Base-by-base conservation (phyloP, 2,329 filamentous ascomycete genomes). In the Tolypocladium sp. region DNA sequence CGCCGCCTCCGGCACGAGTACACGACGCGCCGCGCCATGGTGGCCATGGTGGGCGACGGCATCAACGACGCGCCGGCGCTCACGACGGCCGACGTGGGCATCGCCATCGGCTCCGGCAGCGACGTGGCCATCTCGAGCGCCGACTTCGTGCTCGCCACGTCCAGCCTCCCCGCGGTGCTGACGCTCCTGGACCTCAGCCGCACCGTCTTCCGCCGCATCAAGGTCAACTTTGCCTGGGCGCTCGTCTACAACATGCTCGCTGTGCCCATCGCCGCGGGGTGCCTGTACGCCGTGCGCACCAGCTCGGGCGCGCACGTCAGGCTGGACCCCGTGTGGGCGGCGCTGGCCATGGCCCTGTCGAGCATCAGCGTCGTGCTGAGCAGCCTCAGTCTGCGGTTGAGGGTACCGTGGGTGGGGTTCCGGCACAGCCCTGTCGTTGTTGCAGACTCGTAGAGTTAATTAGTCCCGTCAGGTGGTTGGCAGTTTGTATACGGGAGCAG, bases 31-130 rank as follows among this genome's bases (percentile, higher is more conserved):
- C 78, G 81, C 5, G 79, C 80, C 10, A 79, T 74, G 57, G 83
- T 96, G 6, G 91, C 89, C 65, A 95, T 96, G 84, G 87, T 94
- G 6, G 91, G 91, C 59, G 91, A 95, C 70, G 91, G 91, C 65
- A 91, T 94, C 75, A 96, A 96, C 73, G 91, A 96, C 75, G 87
- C 90, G 0, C 91, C 91, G 0, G 91, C 91, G 8, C 82, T 96
- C 41, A 84, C 88, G 6, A 85, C 84, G 25, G 90, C 91, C 20
- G 91, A 96, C 68, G 86, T 95, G 0, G 90, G 89, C 66, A 89
- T 96, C 62, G 91, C 91, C 58, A 88, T 96, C 67, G 90, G 90
- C 4, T 89, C 86, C 1, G 92, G 91, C 59, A 90, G 88, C 54
- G 91, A 96, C 71, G 87, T 95, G 37, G 91, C 92, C 53, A 87